Percentiles rank a stretch among this genome's conserved stretches.
These are phyloP conservation scores for Botryotinia globosa DNA, from an alignment of 2,329 filamentous ascomycete genomes.

Conservation along the genomic window DNA sequence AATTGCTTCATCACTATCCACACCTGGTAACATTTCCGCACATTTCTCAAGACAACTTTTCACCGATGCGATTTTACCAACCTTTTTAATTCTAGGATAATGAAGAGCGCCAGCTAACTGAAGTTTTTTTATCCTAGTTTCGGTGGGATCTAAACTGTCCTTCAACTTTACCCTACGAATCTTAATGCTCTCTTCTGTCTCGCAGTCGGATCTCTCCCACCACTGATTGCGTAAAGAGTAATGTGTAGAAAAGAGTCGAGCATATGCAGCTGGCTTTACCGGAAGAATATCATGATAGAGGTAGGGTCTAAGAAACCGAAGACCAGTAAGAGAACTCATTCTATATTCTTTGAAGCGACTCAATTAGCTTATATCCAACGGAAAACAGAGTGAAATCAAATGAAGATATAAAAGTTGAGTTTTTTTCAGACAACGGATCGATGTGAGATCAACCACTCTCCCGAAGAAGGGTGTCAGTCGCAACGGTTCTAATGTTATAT, in stretches of 20 bases:
- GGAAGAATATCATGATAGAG: slow-evolving; percentile 42
- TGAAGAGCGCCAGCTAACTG: not conserved
- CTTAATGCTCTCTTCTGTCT: not conserved
- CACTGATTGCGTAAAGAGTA: not conserved
- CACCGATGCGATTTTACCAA: not conserved
- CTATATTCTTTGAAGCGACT: slow-evolving; percentile 30
- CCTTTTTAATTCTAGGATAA: slow-evolving; percentile 15
- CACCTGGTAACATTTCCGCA: not conserved
- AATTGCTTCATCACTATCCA: not conserved
- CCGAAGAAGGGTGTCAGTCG: slow-evolving; percentile 50
- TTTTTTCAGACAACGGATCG: slow-evolving; percentile 46
- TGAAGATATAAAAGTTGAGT: slow-evolving; percentile 16
- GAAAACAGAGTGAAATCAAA: slow-evolving; percentile 2
- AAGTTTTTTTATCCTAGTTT: slow-evolving; percentile 9
- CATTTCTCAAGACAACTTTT: slow-evolving; percentile 9
- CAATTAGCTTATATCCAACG: slow-evolving; percentile 24
- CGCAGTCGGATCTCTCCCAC: not conserved
- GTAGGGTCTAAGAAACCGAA: slow-evolving; percentile 56
- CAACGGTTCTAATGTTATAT: slow-evolving; percentile 56
- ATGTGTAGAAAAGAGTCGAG: slow-evolving; percentile 47
- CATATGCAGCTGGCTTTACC: slow-evolving; percentile 41
- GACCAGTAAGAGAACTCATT: slow-evolving; percentile 47
- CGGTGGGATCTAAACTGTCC: not conserved
- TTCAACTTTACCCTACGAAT: not conserved
- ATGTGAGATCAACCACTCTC: slow-evolving; percentile 51